Base-by-base conservation (phyloP, 2,329 filamentous ascomycete species). In the Rutstroemia sp. region DNA sequence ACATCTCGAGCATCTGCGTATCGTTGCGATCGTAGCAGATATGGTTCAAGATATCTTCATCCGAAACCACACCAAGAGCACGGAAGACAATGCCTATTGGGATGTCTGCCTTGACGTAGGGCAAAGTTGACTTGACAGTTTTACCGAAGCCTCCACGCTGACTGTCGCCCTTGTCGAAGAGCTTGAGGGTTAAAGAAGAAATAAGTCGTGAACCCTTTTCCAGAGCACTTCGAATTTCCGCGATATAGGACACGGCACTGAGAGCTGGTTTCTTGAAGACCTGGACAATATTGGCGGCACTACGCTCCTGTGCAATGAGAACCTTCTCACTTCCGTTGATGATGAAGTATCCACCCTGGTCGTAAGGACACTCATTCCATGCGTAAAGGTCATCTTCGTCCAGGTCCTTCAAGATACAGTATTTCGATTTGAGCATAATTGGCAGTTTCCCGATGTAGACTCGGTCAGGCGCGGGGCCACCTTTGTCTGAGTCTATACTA, bases 261-360 rank as follows among this genome's bases (percentile, higher is more conserved):
- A 91, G 90, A 64, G 86, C 82, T 0, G 92, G 90, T 76, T 99
- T 99, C 75, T 95, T 92, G 82, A 99, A 99, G 27, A 99, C 92
- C 73, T 99, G 94, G 5, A 99, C 94, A 58, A 97, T 99, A 69
- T 99, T 99, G 69, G 92, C 94, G 42, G 94, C 94, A 70, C 92
- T 96, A 60, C 94, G 88, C 73, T 99, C 94, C 71, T 99, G 94
- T 1, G 94, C 94, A 67, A 99, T 99, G 64, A 99, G 76, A 21
- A 99, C 94, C 78, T 99, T 99, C 71, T 99, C 94, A 73, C 89
- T 95, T 45, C 94, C 94, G 75, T 99, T 99, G 79, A 99, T 99
- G 67, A 99, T 90, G 69, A 99, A 99, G 73, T 99, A 99, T 63
- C 94, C 94, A 64, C 94, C 94, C 69, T 96, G 94, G 68, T 99